phyloP scores from a whole-genome alignment of 2,329 filamentous ascomycete genomes.

The Penicillium vulpinum region DNA sequence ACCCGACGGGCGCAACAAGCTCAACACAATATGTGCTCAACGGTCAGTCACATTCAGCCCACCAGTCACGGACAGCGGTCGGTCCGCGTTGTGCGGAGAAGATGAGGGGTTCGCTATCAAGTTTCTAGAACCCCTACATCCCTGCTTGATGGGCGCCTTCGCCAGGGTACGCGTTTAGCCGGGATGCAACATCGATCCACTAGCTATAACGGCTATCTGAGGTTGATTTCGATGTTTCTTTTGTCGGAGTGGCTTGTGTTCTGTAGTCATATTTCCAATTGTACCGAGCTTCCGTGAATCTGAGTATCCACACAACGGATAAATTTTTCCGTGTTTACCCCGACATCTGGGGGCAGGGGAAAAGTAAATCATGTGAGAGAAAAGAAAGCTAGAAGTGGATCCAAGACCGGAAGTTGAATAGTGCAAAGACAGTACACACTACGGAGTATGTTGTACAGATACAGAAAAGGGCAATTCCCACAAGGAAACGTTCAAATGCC shows the following conservation, averaged over 20 bases:
- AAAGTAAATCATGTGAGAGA: neutral
- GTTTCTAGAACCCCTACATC: constrained; percentile 11
- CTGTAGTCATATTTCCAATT: neutral
- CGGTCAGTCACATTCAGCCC: no score
- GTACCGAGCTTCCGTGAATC: neutral
- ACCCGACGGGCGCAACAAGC: constrained; percentile 5
- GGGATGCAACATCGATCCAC: constrained; percentile 8
- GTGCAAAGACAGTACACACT: neutral
- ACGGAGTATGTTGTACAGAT: neutral
- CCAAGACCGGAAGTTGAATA: neutral
- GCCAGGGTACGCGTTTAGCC: constrained; percentile 7
- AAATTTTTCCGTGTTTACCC: constrained; percentile 2
- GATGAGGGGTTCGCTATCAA: constrained; percentile 6
- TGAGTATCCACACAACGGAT: neutral
- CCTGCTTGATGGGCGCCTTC: neutral
- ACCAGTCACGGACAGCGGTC: neutral
- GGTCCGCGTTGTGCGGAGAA: constrained; percentile 4
- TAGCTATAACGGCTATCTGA: neutral
- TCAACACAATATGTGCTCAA: neutral
- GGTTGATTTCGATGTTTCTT: neutral
- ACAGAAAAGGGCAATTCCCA: neutral
- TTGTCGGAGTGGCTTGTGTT: neutral
- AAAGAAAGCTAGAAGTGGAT: neutral
- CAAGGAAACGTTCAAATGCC: neutral
- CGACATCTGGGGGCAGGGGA: constrained; percentile 2